Evolutionary conservation across 192 early-diverging fungal species (phyloP).

Genomic region (Umbelopsis ramanniana): DNA sequence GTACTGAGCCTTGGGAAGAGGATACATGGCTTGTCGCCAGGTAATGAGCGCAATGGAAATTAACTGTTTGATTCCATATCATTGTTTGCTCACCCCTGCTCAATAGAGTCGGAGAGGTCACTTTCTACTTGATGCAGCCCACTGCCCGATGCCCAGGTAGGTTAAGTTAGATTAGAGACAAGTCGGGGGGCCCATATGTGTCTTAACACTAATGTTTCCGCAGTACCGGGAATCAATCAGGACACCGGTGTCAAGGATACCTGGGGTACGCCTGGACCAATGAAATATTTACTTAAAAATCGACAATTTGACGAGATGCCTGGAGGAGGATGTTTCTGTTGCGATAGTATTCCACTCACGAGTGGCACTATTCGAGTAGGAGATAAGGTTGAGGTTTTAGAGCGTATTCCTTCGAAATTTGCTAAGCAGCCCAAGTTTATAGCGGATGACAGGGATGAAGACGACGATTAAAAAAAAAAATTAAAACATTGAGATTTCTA

Average conservation of each 20-base stretch:
- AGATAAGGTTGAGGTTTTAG: slow-evolving; percentile 36
- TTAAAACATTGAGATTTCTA: background rate
- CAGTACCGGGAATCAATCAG: slow-evolving; percentile 42
- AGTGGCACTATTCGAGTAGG: slow-evolving; percentile 36
- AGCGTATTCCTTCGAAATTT: slow-evolving; percentile 36
- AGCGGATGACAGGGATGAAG: background rate
- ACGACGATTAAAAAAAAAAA: slow-evolving; percentile 1
- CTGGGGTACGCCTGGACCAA: slow-evolving; percentile 25
- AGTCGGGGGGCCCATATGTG: background rate
- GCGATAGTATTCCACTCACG: slow-evolving; percentile 33
- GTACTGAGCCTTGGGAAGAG: slow-evolving; percentile 40
- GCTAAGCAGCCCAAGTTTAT: background rate
- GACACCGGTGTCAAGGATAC: slow-evolving; percentile 38
- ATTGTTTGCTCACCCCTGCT: background rate
- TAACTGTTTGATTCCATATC: background rate
- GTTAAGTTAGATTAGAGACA: background rate
- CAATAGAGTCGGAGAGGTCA: slow-evolving; percentile 37
- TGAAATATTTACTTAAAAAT: slow-evolving; percentile 8
- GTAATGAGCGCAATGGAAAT: slow-evolving; percentile 17
- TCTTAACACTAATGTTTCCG: background rate
- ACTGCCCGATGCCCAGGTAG: slow-evolving; percentile 34
- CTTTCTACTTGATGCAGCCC: slow-evolving; percentile 36
- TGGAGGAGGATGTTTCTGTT: slow-evolving; percentile 32
- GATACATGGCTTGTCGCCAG: slow-evolving; percentile 41
- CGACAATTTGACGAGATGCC: slow-evolving; percentile 30